Evolutionary conservation across 192 early-diverging fungal genomes (phyloP).

Genomic region (Gryganskiella cystojenkinii): DNA sequence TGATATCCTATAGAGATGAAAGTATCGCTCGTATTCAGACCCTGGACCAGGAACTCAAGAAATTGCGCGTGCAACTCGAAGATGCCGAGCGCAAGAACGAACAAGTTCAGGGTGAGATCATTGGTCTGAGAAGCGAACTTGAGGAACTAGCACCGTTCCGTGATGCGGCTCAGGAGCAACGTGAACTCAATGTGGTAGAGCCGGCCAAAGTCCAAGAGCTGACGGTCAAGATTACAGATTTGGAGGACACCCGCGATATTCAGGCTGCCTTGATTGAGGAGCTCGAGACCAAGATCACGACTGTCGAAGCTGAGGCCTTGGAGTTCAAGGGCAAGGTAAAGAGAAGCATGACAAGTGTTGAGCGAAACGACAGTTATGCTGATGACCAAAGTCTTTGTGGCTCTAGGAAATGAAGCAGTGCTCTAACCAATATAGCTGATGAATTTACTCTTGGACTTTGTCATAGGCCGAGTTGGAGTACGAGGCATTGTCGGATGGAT

Average conservation of each 20-base stretch:
- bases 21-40: constrained; percentile 44
- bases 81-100: constrained; percentile 22
- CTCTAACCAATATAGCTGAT: background rate
- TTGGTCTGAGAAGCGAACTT: constrained; percentile 19
- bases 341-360: background rate
- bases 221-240: constrained; percentile 29
- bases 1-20: constrained; percentile 42
- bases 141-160: constrained; percentile 42
- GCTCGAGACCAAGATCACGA: constrained; percentile 45
- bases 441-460: background rate
- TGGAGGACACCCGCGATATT: constrained; percentile 45
- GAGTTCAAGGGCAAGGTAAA: constrained; percentile 54
- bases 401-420: too few relatives aligned
- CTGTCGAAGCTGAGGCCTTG: constrained; percentile 45
- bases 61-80: constrained; percentile 34
- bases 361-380: background rate
- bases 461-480: constrained; percentile 43
- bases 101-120: constrained; percentile 19
- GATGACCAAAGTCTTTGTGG: too few relatives aligned
- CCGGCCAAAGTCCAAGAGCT: constrained; percentile 38
- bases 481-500: constrained; percentile 41
- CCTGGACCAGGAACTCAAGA: constrained; percentile 41
- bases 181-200: constrained; percentile 32
- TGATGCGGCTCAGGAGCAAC: constrained; percentile 26
- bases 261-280: constrained; percentile 46